Evolutionary conservation across 108 stramenopile genomes (phyloP).

Genomic region (Fistulifera pelliculosa): DNA sequence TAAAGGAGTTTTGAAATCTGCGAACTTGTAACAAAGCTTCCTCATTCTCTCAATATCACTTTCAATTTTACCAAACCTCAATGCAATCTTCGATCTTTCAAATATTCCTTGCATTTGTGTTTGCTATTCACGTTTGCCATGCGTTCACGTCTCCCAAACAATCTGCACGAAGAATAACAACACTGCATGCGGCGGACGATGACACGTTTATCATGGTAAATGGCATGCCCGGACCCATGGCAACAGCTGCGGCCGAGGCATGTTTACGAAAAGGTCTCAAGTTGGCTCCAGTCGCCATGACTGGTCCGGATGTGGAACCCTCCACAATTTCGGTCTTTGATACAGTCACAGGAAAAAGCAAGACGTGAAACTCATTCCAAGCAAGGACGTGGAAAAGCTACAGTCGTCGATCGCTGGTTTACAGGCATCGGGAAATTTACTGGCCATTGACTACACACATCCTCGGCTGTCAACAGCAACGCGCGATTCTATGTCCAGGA

Average conservation of each 20-base stretch:
- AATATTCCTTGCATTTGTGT: constrained; percentile 9
- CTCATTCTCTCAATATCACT: no score
- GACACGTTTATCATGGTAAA: constrained; percentile 73
- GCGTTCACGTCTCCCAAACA: constrained; percentile 4
- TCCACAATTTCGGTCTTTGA: constrained; percentile 63
- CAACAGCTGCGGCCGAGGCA: constrained; percentile 90
- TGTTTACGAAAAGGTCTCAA: constrained; percentile 81
- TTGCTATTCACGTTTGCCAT: constrained; percentile 1
- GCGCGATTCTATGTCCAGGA: constrained; percentile 79
- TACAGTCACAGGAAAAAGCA: constrained; percentile 46
- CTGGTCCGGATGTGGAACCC: constrained; percentile 75
- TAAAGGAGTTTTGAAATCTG: no score
- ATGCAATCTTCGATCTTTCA: not conserved
- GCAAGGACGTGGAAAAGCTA: constrained; percentile 51
- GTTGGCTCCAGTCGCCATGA: constrained; percentile 81
- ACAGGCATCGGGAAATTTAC: constrained; percentile 43
- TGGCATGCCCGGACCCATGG: constrained; percentile 94
- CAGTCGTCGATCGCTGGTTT: constrained; percentile 43
- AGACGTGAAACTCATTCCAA: constrained; percentile 64
- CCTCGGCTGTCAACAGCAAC: constrained; percentile 95
- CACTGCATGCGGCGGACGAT: not conserved
- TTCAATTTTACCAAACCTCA: not conserved
- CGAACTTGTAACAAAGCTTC: no score
- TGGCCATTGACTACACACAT: constrained; percentile 96
- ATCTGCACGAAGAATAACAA: constrained; percentile 6